These are phyloP conservation scores for Polytrichum commune DNA, from an alignment of 225 moss, liverwort and hornwort genomes.

Conservation along the genomic window DNA sequence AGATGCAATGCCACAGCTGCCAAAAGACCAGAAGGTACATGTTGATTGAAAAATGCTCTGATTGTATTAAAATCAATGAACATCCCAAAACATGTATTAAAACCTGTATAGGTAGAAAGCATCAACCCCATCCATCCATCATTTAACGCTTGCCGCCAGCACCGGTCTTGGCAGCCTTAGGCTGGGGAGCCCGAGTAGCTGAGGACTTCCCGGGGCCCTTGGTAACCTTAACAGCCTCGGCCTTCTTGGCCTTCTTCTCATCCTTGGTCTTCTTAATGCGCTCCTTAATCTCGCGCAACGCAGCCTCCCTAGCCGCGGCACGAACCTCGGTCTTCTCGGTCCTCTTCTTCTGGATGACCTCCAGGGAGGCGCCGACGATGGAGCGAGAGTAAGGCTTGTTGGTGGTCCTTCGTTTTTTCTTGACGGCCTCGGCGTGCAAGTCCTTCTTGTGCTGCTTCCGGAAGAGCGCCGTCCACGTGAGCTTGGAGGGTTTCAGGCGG, in stretches of 20 bases:
- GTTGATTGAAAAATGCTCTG: background rate
- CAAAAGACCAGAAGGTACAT: too few relatives aligned
- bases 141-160: slow-evolving; percentile 55
- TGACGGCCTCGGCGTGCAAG: slow-evolving; percentile 38
- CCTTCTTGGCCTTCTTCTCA: slow-evolving; percentile 56
- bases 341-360: slow-evolving; percentile 67
- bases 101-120: background rate
- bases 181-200: slow-evolving; percentile 32
- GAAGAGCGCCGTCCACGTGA: slow-evolving; percentile 56
- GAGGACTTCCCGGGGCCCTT: slow-evolving; percentile 48
- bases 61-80: slow-evolving; percentile 1
- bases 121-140: background rate
- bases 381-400: slow-evolving; percentile 57
- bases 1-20: too few relatives aligned
- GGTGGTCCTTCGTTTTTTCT: slow-evolving; percentile 44
- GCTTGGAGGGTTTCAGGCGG: slow-evolving; percentile 56
- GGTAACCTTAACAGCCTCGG: slow-evolving; percentile 30
- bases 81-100: slow-evolving; percentile 1
- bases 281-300: slow-evolving; percentile 52
- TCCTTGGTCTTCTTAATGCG: slow-evolving; percentile 55
- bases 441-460: slow-evolving; percentile 69
- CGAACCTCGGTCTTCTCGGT: slow-evolving; percentile 59
- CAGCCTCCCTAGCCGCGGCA: slow-evolving; percentile 57
- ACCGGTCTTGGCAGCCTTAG: slow-evolving; percentile 41
- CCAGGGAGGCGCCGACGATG: slow-evolving; percentile 54